A percentile compares a stretch with the other conserved stretches of the same genome.
Evolutionary conservation across 495 filamentous ascomycete genomes (phyloP).

Genomic region (Trichoderma parareesei): DNA sequence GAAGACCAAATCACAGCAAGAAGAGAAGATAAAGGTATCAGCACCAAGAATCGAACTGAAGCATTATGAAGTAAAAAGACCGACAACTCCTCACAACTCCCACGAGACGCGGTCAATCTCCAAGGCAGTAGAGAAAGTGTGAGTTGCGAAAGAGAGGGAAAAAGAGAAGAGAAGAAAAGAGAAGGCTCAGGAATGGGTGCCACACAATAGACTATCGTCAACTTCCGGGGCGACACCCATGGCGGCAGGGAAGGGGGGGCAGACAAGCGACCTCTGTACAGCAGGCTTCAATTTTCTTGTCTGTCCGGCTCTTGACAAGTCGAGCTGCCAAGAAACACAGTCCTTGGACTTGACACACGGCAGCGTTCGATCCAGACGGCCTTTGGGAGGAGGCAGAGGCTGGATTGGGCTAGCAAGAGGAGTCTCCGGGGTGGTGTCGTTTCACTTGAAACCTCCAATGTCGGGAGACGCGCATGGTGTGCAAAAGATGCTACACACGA

Average conservation of each 20-base stretch:
- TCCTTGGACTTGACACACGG: background rate
- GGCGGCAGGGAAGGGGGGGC: background rate
- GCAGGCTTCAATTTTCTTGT: background rate
- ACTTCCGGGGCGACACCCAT: background rate
- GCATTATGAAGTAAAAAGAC: constrained; percentile 16
- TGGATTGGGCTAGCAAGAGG: background rate
- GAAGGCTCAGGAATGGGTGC: background rate
- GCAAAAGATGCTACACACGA: constrained; percentile 9
- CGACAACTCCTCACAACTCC: constrained; percentile 8
- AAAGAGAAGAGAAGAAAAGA: constrained; percentile 14
- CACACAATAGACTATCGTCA: background rate
- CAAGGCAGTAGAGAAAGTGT: constrained; percentile 7
- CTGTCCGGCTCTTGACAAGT: background rate
- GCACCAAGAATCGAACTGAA: constrained; percentile 21
- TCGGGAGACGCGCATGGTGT: constrained; percentile 12
- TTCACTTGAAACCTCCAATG: constrained; percentile 32
- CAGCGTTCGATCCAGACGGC: background rate
- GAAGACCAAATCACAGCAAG: constrained; percentile 14
- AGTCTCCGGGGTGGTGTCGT: constrained; percentile 20
- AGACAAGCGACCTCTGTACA: background rate
- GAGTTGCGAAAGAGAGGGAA: constrained; percentile 13
- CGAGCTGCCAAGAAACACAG: background rate
- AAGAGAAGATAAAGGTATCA: constrained; percentile 24
- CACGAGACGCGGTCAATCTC: constrained; percentile 11
- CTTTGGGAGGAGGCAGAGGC: background rate